Evolutionary conservation across 306 rosid species (phyloP).

Genomic region (Prunus kanzakura): DNA sequence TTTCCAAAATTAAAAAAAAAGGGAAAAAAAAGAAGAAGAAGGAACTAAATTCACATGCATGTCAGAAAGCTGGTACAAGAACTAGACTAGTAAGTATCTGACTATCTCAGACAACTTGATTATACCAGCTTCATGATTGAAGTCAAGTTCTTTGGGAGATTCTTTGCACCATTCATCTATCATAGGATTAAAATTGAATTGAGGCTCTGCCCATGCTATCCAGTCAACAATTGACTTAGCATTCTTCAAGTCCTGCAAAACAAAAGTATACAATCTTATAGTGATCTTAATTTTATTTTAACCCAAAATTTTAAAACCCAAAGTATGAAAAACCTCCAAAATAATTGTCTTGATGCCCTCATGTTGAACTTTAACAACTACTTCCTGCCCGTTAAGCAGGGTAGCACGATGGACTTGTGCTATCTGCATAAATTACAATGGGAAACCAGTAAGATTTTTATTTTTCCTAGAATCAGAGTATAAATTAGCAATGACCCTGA

Average conservation of each 20-base stretch:
- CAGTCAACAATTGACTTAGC: conserved; percentile 91
- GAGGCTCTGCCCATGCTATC: conserved; percentile 99
- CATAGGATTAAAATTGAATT: conserved; percentile 87
- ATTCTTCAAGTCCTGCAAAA: conserved; percentile 86
- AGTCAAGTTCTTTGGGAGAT: conserved; percentile 97
- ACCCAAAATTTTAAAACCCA: conserved; percentile 25
- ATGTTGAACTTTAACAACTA: conserved; percentile 95
- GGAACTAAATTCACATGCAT: background rate
- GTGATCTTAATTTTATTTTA: conserved; percentile 20
- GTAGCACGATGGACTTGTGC: conserved; percentile 98
- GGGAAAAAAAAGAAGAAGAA: background rate
- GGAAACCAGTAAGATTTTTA: conserved; percentile 13
- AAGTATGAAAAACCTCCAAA: conserved; percentile 67
- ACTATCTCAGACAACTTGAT: conserved; percentile 20
- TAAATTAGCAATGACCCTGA: background rate
- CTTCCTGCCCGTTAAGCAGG: conserved; percentile 82
- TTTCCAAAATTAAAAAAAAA: background rate
- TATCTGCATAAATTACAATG: conserved; percentile 57
- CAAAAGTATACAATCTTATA: conserved; percentile 16
- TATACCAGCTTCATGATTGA: conserved; percentile 91
- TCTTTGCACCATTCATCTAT: conserved; percentile 99
- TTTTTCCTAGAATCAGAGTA: background rate
- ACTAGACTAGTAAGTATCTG: background rate
- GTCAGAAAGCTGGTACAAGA: background rate
- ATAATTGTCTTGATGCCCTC: conserved; percentile 77